Base-by-base conservation (phyloP, 495 filamentous ascomycete genomes). In the Poronia punctata region DNA sequence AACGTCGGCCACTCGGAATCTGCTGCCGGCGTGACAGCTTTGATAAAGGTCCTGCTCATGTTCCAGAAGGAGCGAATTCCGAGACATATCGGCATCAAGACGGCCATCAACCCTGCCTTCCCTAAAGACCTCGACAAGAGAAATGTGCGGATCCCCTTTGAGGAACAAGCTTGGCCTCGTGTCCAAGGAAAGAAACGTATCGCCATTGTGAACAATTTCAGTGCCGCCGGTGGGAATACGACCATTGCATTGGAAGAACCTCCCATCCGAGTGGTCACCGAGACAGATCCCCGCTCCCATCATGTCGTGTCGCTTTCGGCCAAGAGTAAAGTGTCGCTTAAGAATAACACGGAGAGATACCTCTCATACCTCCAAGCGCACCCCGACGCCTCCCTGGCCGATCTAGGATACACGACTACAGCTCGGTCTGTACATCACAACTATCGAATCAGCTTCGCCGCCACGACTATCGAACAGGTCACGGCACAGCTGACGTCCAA, bases 1-100 rank as follows among this genome's bases (percentile, higher is more conserved):
- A 88, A 87, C 40, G 68, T 90, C 36, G 85, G 86, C 0, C 84
- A 90, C 53, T 81, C 74, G 27, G 86, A 89, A 57, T 79, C 83
- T 17, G 83, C 75, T 0, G 50, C 56, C 29, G 86, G 86, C 38
- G 71, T 86, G 25, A 76, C 78, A 6, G 70, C 75, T 5, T 59
- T 92, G 11, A 69, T 86, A 50, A 92, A 92, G 58, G 69, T 82
- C 1, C 45, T 89, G 32, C 59, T 88, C 54, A 88, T 89, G 83
- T 64, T 89, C 66, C 64, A 75, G 52, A 75, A 83, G 46, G 76
- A 72, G 49, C 68, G 66, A 32, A 86, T 92, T 22, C 83, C 84
- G 4, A 77, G 82, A 1, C 82, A 86, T 24, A 25, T 39, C 24
- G 50, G 50, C 5, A 53, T 59, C 49, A 52, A 70, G 49, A 45